Evolutionary conservation across 495 filamentous ascomycete species (phyloP), one percentile per base, ranked within the genome.

Genomic region (Aspergillus egyptiacus): DNA sequence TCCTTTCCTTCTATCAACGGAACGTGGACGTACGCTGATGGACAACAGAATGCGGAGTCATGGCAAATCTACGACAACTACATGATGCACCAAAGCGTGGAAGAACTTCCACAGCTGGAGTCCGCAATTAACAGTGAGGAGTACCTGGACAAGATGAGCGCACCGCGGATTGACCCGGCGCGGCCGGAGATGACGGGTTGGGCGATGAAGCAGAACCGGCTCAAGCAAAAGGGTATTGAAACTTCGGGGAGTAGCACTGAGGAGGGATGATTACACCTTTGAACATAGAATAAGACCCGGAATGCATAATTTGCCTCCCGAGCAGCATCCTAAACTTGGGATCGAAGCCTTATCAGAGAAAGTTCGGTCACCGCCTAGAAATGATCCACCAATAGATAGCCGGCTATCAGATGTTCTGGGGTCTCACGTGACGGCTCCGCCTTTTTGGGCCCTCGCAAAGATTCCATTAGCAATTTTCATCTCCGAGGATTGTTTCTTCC

Each of bases 61-160:
- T 87, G 80, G 73, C 64, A 72, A 11, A 63, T 72, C 5, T 88
- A 79, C 49, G 73, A 82, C 19, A 73, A 77, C 41, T 72, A 70
- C 44, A 74, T 87, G 55, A 81, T 83, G 49, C 64, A 85, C 35
- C 64, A 77, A 51, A 66, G 80, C 9, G 55, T 69, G 2, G 69
- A 73, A 11, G 62, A 60, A 8, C 64, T 75, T 3, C 70, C 76
- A 10, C 66, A 75, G 37, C 66, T 86, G 9, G 59, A 73, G 38
- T 73, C 78, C 8, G 63, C 65, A 0, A 77, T 85, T 53, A 70
- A 72, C 23, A 70, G 74, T 50, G 73, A 74, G 41, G 67, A 81
- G 33, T 86, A 82, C 63, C 61, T 86, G 28, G 84, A 86, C 65
- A 66, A 66, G 34, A 81, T 86, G 64, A 84, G 80, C 63, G 76